Base-by-base conservation (phyloP, 140 eudicot genomes). In the Flaveria floridana region DNA sequence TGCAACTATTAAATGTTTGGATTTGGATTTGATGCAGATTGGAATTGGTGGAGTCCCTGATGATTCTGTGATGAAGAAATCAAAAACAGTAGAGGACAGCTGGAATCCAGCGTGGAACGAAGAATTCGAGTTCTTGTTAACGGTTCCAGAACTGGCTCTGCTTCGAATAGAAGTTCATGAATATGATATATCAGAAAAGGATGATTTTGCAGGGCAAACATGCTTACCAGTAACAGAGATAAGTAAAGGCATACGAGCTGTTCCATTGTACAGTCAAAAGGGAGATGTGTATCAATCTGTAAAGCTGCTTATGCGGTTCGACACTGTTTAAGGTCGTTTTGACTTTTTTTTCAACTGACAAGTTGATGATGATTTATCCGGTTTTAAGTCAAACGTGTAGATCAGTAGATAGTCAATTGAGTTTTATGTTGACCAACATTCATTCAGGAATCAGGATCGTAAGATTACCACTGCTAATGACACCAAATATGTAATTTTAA, bases 41-140 rank as follows among this genome's bases (percentile, higher is more conserved):
- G 94, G 94, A 21, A 83, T 87, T 52, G 90, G 88, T 63, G 94
- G 94, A 64, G 90, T 87, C 7, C 70, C 82, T 47, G 82, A 52
- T 37, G 94, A 87, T 76, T 72, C 86, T 13, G 50, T 78, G 13
- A 83, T 83, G 86, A 87, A 85, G 79, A 87, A 85, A 76, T 85
- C 90, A 50, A 87, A 85, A 68, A 72, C 83, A 4, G 64, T 87
- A 2, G 88, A 87, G 79, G 94, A 87, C 66, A 87, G 86, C 76
- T 87, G 94, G 94, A 78, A 73, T 75, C 94, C 94, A n/a, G 44
- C 82, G 5, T 87, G 94, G 93, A 84, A 85, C 21, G 93, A 87
- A 78, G 85, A 72, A 13, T 88, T 88, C 69, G 90, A 85, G 80
- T 88, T 85, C 78, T 67, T 81, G 8, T 42, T 88, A 74, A 88